Conservation (phyloP, 2,329 filamentous ascomycete genomes). For the Calonectria fujianensis region DNA sequence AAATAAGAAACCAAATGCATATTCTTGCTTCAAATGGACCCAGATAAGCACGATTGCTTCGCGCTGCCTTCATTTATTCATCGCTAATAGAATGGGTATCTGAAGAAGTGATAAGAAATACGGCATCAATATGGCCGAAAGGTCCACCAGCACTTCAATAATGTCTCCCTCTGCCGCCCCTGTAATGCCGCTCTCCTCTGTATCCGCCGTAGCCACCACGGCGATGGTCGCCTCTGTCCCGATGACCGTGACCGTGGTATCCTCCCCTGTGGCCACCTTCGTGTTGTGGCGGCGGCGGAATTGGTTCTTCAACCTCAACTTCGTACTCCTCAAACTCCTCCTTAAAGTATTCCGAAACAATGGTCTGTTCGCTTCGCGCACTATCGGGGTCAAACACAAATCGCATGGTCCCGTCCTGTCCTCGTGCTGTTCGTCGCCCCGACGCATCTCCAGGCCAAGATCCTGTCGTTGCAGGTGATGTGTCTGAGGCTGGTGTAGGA, state of each 20-base stretch:
- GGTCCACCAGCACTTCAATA: constrained; percentile 47
- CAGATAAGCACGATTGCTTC: not conserved
- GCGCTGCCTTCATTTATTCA: not conserved
- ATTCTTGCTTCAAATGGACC: not conserved
- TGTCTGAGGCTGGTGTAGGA: constrained; percentile 57
- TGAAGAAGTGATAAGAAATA: constrained; percentile 1
- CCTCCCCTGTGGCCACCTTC: constrained; percentile 54
- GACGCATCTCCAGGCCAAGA: constrained; percentile 61
- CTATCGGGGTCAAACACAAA: constrained; percentile 91
- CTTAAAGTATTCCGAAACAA: constrained; percentile 81
- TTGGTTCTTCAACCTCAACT: constrained; percentile 82
- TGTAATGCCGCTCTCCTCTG: constrained; percentile 59
- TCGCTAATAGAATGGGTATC: constrained; percentile 30
- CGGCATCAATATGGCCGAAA: not conserved
- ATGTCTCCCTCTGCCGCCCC: constrained; percentile 58
- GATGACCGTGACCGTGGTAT: constrained; percentile 57
- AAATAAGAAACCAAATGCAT: not conserved
- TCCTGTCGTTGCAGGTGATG: constrained; percentile 63
- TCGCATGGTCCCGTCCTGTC: constrained; percentile 84
- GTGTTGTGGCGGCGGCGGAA: constrained; percentile 59
- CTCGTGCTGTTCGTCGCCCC: constrained; percentile 59
- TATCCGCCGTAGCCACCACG: constrained; percentile 60
- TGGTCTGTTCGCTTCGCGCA: constrained; percentile 81
- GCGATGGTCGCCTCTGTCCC: constrained; percentile 59
- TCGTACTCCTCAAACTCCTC: constrained; percentile 86